phyloP scores from a whole-genome alignment of 2,329 filamentous ascomycete species.

The Saccharata proteae region DNA sequence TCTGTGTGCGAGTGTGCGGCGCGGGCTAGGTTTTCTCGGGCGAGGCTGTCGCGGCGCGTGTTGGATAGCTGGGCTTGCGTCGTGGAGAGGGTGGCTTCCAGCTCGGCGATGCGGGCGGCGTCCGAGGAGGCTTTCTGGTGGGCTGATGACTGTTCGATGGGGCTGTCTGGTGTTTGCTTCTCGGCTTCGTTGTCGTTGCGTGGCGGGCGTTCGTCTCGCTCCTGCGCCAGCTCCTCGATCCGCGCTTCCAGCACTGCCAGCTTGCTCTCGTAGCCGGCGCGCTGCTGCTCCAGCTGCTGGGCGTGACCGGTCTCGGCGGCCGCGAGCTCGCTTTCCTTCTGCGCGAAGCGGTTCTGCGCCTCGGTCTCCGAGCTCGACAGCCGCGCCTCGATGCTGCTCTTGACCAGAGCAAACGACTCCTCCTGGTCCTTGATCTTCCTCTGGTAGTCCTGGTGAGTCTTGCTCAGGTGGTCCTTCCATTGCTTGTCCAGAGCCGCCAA shows the following conservation, averaged over 20 bases:
- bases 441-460: slow-evolving; percentile 2
- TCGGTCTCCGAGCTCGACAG: slow-evolving; percentile 5
- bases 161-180: not conserved
- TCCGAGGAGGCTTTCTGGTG: slow-evolving; percentile 1
- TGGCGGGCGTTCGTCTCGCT: not conserved
- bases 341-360: slow-evolving; percentile 2
- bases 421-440: slow-evolving; percentile 5
- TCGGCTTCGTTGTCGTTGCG: not conserved
- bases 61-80: slow-evolving; percentile 4
- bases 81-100: slow-evolving; percentile 4
- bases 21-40: not conserved
- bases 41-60: not conserved
- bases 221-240: not conserved
- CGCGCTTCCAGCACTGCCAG: slow-evolving; percentile 1
- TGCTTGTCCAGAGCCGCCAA: slow-evolving; percentile 2
- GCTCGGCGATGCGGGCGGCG: slow-evolving; percentile 8
- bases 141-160: slow-evolving; percentile 1
- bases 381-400: slow-evolving; percentile 4
- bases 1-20: slow-evolving; percentile 1
- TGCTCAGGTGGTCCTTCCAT: slow-evolving; percentile 2
- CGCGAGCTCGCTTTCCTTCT: slow-evolving; percentile 6
- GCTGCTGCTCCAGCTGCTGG: slow-evolving; percentile 6
- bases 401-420: slow-evolving; percentile 4
- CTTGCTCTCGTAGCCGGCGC: slow-evolving; percentile 3
- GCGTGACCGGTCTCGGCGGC: not conserved